Conservation (phyloP, 306 rosid species). For the Fragaria nilgerrensis region DNA sequence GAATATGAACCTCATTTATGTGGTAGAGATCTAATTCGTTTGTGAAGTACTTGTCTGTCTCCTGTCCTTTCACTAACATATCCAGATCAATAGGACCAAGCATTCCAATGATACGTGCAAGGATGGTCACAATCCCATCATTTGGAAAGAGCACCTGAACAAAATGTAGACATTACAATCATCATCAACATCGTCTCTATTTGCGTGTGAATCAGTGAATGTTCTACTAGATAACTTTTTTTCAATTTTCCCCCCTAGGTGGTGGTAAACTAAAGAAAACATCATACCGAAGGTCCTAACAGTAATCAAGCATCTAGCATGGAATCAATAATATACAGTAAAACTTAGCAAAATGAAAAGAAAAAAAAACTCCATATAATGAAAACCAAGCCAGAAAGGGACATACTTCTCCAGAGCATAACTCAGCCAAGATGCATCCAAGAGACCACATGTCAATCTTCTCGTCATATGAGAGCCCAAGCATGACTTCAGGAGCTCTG, state of each 20-base stretch:
- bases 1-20: slow-evolving; percentile 72
- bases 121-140: slow-evolving; percentile 68
- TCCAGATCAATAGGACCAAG: slow-evolving; percentile 82
- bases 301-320: background rate
- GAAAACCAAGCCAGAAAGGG: slow-evolving; percentile 15
- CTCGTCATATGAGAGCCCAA: slow-evolving; percentile 87
- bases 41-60: slow-evolving; percentile 89
- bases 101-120: slow-evolving; percentile 82
- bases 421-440: slow-evolving; percentile 95
- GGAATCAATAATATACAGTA: background rate
- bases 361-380: background rate
- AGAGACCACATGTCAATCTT: slow-evolving; percentile 98
- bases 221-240: background rate
- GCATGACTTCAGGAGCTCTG: slow-evolving; percentile 98
- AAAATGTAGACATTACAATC: background rate
- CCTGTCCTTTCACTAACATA: slow-evolving; percentile 80
- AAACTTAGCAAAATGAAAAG: background rate
- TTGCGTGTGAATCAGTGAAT: background rate
- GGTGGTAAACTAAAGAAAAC: background rate
- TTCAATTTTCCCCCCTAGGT: background rate
- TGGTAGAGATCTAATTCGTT: slow-evolving; percentile 76
- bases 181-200: background rate
- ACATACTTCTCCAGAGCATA: slow-evolving; percentile 92
- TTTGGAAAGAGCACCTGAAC: slow-evolving; percentile 92
- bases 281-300: background rate